phyloP scores from a whole-genome alignment of 345 rosid species.

The Citrus trifoliata region DNA sequence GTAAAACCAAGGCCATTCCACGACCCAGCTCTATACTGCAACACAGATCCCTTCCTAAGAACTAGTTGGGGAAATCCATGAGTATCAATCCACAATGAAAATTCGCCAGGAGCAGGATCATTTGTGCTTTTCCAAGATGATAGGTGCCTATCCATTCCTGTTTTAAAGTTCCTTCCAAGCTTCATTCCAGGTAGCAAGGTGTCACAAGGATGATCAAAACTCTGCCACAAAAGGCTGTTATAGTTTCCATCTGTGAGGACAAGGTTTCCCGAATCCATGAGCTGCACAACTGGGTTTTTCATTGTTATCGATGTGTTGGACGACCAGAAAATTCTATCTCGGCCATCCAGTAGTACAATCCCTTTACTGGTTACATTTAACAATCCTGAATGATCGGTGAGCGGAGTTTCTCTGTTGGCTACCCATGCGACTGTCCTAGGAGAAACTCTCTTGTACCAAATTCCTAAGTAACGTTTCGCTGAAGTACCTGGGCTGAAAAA shows the following conservation, averaged over 20 bases:
- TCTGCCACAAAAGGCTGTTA: conserved; percentile 41
- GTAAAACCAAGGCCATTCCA: conserved; percentile 35
- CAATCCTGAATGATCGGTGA: conserved; percentile 11
- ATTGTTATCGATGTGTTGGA: conserved; percentile 17
- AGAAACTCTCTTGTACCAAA: conserved; percentile 37
- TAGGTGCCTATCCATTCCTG: conserved; percentile 26
- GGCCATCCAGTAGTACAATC: not conserved
- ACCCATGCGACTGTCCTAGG: conserved; percentile 35
- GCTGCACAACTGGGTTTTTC: conserved; percentile 28
- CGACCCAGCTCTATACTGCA: conserved; percentile 17
- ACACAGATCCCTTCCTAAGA: not conserved
- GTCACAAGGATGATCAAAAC: conserved; percentile 48
- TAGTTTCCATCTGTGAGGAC: conserved; percentile 29
- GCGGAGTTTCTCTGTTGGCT: conserved; percentile 18
- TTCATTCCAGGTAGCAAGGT: conserved; percentile 49
- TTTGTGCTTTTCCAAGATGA: conserved; percentile 27
- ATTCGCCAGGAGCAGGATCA: conserved; percentile 24
- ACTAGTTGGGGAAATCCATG: conserved; percentile 24
- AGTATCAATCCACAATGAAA: conserved; percentile 15
- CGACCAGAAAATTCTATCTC: conserved; percentile 24
- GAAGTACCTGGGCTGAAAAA: conserved; percentile 31
- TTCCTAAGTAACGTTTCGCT: conserved; percentile 33
- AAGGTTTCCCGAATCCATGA: conserved; percentile 47
- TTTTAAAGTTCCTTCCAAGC: conserved; percentile 35
- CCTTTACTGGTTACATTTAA: conserved; percentile 10